Evolutionary conservation across 345 rosid genomes (phyloP), one percentile per base, ranked within the genome.

Genomic region (Hibiscus tridactylites): DNA sequence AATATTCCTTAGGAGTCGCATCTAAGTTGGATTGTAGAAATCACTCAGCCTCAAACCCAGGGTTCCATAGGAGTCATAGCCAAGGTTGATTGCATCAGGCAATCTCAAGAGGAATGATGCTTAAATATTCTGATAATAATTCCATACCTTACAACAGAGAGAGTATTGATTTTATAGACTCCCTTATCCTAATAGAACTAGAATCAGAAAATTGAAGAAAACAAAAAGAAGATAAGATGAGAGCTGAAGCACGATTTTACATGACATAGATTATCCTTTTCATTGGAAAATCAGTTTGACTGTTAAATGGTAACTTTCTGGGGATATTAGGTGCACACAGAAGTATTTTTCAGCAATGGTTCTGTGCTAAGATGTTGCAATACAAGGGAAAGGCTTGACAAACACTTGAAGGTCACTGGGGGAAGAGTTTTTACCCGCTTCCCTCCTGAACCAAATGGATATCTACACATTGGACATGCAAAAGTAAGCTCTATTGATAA

Each of bases 361-460:
- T 77, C 89, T 65, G 84, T 95, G 68, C 86, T 95, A 76, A 84
- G 88, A 76, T 92, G 98, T 77, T 85, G 86, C 90, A 95, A 95
- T 77, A 78, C 83, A 17, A 86, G 52, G 83, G 93, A 90, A 83
- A 62, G 82, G 84, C 96, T 95, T 71, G 87, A 87, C 63, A 92
- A 88, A 65, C 98, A 95, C 85, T 81, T 95, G 79, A 85, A 82
- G 76, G 79, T 74, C 65, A 92, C 97, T 16, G 89, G 90, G 12
- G 87, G 96, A 13, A 92, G 86, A 73, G 90, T 95, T 68, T 84
- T 83, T 66, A 87, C 94, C 10, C 92, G 94, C 65, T 95, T 92
- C 52, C 98, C 97, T 4, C 99, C 98, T 57, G 98, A 95, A 81
- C 97, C 98, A 77, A 95, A 95, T 87, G 99, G 98, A 47, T 92